phyloP scores from a whole-genome alignment of 306 rosid species.

The Castanospermum australe region DNA sequence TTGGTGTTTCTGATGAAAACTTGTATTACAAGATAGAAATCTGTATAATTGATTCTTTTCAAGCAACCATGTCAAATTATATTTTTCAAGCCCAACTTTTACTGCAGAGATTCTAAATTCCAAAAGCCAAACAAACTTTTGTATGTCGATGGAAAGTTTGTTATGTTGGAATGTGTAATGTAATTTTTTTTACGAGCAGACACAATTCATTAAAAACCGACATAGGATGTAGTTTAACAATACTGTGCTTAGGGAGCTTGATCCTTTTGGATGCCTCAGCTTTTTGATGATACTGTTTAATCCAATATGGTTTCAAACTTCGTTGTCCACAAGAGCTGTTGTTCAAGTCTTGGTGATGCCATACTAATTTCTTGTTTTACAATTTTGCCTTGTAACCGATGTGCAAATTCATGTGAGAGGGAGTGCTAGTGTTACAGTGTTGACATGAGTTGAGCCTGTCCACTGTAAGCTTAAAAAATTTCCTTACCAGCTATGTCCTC shows the following conservation, averaged over 20 bases:
- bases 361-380: background rate
- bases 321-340: background rate
- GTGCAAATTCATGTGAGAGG: background rate
- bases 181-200: background rate
- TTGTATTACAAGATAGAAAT: background rate
- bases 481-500: background rate
- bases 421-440: background rate
- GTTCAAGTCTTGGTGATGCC: background rate
- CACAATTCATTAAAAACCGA: background rate
- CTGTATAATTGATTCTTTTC: background rate
- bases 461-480: background rate
- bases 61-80: background rate
- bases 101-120: background rate
- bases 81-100: background rate
- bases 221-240: background rate
- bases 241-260: background rate
- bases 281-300: background rate
- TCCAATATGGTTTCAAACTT: background rate
- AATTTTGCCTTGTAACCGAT: background rate
- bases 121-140: background rate
- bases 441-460: background rate
- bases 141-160: background rate
- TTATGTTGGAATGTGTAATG: background rate
- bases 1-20: background rate
- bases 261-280: background rate